Evolutionary conservation across 2,329 filamentous ascomycete species (phyloP).

Genomic region (Paraconiothyrium brasiliense): DNA sequence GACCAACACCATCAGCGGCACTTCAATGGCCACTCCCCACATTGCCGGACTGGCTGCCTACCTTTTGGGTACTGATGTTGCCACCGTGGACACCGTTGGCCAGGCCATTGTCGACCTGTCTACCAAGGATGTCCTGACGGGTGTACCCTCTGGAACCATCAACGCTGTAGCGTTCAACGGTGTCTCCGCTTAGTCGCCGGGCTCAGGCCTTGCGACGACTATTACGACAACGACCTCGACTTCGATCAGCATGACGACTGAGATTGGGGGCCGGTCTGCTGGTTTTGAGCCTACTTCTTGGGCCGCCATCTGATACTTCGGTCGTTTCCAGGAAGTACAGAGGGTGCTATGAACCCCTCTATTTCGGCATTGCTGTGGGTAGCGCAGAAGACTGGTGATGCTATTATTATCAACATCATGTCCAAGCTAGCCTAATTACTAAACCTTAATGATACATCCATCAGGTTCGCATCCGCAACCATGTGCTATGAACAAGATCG

Average conservation of each 20-base stretch:
- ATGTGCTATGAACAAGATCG: no score
- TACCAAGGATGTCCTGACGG: conserved; percentile 50
- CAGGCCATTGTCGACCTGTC: conserved; percentile 56
- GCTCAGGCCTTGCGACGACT: background rate
- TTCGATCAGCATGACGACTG: background rate
- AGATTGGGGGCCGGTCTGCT: background rate
- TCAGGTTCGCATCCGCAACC: no score
- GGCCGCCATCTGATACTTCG: background rate
- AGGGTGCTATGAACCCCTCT: background rate
- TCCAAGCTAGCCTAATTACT: background rate
- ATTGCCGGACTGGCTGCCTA: conserved; percentile 75
- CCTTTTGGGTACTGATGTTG: conserved; percentile 62
- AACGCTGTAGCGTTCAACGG: conserved; percentile 66
- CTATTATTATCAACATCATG: background rate
- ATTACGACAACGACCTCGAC: background rate
- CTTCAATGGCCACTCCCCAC: conserved; percentile 75
- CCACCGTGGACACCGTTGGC: conserved; percentile 55
- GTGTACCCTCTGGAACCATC: conserved; percentile 53
- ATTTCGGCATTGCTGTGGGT: background rate
- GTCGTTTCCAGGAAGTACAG: background rate
- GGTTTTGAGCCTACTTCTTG: background rate
- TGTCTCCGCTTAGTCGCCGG: conserved; percentile 14
- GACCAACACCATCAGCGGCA: conserved; percentile 63
- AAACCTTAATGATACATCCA: background rate
- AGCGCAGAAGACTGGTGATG: background rate